Evolutionary conservation across 768 basidiomycete genomes (phyloP), one percentile per base, ranked within the genome.

Genomic region (Amyloporia xantha): DNA sequence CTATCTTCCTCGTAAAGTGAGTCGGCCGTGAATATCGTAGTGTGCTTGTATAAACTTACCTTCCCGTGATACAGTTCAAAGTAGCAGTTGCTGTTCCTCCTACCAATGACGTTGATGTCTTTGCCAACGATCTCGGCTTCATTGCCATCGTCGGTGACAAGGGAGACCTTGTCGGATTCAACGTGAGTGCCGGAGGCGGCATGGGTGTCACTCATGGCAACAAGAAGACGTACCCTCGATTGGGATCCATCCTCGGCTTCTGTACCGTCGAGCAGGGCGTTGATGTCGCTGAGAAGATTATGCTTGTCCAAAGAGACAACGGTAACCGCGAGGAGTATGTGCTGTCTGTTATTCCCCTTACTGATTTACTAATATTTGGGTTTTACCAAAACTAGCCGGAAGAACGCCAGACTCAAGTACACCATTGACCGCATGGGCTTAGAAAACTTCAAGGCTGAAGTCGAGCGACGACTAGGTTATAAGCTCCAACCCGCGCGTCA

Each of bases 181-280:
- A 99, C 62, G 93, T 99, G 45, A 68, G 84, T 13, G 73, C 91
- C 38, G 96, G 96, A 49, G 96, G 96, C 57, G 96, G 96, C 42
- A 99, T 99, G 96, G 96, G 96, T 66, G 96, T 97, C 38, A 98
- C 96, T 1, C 95, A 98, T 59, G 92, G 92, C 27, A 95, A 91
- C 76, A 98, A 97, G 75, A 94, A 96, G 74, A 99, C 96, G 0
- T 98, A 98, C 65, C 96, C 96, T 40, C 85, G 96, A 45, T 67
- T 84, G 39, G 92, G 81, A 24, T 84, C 85, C 59, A 69, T 96
- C 41, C 79, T 99, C 53, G 96, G 96, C 44, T 99, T 98, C 75
- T 92, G 91, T 60, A 89, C 86, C 1, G 70, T 79, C 4, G 91
- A 93, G 45, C 85, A 98, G 62, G 93, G 89, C 46, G 77, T 77